A percentile compares a stretch with the other conserved stretches of the same genome.
These are phyloP conservation scores for Eimeria sp. DNA, from an alignment of 169 alveolate genomes.

Conservation along the genomic window DNA sequence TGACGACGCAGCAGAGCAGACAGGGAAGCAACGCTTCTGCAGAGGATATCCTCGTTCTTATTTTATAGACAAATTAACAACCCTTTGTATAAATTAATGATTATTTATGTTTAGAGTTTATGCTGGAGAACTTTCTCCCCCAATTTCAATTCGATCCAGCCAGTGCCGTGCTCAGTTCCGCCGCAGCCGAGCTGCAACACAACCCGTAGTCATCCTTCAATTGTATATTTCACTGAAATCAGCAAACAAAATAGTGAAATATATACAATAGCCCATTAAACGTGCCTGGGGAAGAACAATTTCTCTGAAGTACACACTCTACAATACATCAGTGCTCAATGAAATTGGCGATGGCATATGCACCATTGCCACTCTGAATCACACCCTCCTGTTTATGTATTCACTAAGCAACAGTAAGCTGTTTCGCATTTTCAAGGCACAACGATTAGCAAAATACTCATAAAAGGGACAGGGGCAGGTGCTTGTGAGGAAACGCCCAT, in stretches of 20 bases:
- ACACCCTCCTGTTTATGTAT: neutral
- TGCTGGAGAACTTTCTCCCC: too few species aligned
- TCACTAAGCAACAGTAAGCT: neutral
- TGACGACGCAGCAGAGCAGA: neutral
- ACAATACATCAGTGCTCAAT: too few species aligned
- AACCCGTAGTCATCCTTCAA: neutral
- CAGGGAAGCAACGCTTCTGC: neutral
- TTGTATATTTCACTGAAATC: neutral
- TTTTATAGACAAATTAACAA: too few species aligned
- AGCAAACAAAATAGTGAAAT: neutral
- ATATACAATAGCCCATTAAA: neutral
- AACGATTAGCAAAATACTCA: too few species aligned
- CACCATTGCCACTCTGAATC: neutral
- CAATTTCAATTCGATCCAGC: too few species aligned
- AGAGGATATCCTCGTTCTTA: neutral
- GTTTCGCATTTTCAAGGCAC: too few species aligned
- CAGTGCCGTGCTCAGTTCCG: too few species aligned
- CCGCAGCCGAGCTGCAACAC: too few species aligned
- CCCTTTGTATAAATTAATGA: too few species aligned
- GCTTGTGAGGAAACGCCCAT: too few species aligned
- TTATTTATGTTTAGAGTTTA: too few species aligned
- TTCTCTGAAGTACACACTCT: neutral
- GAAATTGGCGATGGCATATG: neutral
- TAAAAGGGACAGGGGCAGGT: too few species aligned
- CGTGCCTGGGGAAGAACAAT: neutral